Percentiles rank a stretch among this genome's conserved stretches.
phyloP scores from a whole-genome alignment of 495 filamentous ascomycete genomes.

The Penicillium desertorum region DNA sequence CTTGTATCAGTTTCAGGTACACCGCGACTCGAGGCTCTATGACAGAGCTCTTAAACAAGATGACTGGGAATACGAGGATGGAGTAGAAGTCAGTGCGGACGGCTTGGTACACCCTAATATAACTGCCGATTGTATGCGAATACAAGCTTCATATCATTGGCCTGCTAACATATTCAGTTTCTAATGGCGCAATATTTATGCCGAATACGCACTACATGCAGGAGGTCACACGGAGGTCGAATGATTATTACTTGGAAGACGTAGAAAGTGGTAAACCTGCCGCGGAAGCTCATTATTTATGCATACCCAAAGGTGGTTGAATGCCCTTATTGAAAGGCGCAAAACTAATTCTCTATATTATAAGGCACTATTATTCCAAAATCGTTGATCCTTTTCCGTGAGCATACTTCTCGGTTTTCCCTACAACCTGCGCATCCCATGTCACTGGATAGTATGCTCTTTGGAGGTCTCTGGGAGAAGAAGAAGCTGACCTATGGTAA shows the following conservation, averaged over 20 bases:
- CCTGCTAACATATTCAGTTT: background rate
- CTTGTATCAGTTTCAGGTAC: background rate
- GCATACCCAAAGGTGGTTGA: conserved; percentile 10
- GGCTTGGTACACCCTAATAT: background rate
- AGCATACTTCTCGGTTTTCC: conserved; percentile 6
- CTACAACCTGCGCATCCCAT: conserved; percentile 13
- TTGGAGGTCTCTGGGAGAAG: background rate
- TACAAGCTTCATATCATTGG: background rate
- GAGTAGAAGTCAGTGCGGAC: background rate
- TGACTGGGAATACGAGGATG: background rate
- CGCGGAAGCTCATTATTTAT: conserved; percentile 12
- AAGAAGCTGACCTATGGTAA: background rate
- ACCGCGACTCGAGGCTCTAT: background rate
- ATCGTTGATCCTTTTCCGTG: conserved; percentile 13
- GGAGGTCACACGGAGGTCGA: background rate
- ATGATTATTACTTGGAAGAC: background rate
- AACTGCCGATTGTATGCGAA: background rate
- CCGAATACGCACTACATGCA: background rate
- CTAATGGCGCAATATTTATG: background rate
- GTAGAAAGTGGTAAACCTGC: background rate
- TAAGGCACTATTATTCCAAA: conserved; percentile 8
- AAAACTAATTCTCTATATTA: conserved; percentile 1
- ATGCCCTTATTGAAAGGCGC: background rate
- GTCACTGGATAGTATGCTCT: conserved; percentile 9
- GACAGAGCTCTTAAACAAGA: background rate